Base-by-base conservation (phyloP, 176 grass and related monocot genomes). In the Bothriochloa decipiens region DNA sequence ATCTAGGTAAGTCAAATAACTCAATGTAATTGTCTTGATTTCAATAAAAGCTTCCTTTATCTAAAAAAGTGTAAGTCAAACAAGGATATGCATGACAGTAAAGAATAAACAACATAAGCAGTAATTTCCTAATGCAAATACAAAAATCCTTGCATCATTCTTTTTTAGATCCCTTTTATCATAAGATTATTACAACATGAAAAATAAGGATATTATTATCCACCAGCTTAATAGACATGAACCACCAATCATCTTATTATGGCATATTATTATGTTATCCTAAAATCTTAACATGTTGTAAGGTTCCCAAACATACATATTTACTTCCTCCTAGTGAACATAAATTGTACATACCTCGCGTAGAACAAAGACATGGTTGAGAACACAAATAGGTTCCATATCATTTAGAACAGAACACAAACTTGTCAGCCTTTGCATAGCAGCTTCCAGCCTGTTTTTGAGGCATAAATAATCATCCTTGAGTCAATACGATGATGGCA, bases 381-480 rank as follows among this genome's bases (percentile, higher is more conserved):
- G 93, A 81, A 98, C 96, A 92, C 96, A 92, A 76, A 98, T 91
- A 85, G 96, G 96, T 87, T 98, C 96, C 96, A 98, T 98, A 29
- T 98, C 96, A 93, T 98, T 98, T 83, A 98, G 83, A 80, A 98
- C 96, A 67, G 96, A 98, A 79, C 96, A 98, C 72, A 98, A 86
- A 98, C 91, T 95, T 66, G 93, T 95, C 83, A 98, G 37, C 78
- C 96, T 98, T 80, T 98, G 96, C 89, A 95, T 95, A 42, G 96
- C 96, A 72, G 96, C 96, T 88, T 98, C 96, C 68, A 98, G 82
- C 96, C 96, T 98, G 87, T 93, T 91, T 87, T 79, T 68, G n/a
- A 86, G 68, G 83, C 20, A 85, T 77, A 47, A 10, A 79, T 43
- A 84, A 69, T 32, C 72, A 87, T 76, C 87, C 65, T 68, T 14